A percentile compares a stretch with the other conserved stretches of the same genome.
These are phyloP conservation scores for Nematocida ironsii DNA, from an alignment of 371 early-diverging fungal genomes.

Conservation along the genomic window DNA sequence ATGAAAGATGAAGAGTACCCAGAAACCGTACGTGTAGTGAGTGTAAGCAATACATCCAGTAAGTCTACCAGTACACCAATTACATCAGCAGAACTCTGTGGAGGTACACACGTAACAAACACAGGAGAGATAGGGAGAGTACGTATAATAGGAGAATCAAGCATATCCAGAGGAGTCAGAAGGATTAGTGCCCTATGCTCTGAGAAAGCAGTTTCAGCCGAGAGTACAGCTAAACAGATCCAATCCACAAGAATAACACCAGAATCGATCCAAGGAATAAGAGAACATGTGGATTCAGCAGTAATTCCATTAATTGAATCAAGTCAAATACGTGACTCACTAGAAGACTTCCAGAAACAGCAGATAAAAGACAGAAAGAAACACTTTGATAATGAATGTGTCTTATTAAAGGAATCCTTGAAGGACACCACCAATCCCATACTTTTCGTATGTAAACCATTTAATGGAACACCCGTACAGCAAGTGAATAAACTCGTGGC, in stretches of 20 bases:
- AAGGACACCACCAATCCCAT: not conserved
- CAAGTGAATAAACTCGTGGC: constrained; percentile 36
- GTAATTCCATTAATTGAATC: constrained; percentile 10
- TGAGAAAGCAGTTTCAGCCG: constrained; percentile 60
- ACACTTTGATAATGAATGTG: constrained; percentile 43
- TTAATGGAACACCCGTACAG: not conserved
- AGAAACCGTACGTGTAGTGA: constrained; percentile 72
- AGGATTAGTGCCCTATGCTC: constrained; percentile 93
- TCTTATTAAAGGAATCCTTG: not conserved
- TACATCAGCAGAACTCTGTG: constrained; percentile 84
- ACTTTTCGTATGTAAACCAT: constrained; percentile 3
- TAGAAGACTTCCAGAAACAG: constrained; percentile 36
- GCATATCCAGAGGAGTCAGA: constrained; percentile 89
- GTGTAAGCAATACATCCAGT: constrained; percentile 74
- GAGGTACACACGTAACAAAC: constrained; percentile 92
- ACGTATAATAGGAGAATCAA: constrained; percentile 82
- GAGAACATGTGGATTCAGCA: constrained; percentile 1
- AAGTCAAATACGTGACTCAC: not conserved
- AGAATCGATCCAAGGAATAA: not conserved
- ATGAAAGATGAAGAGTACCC: constrained; percentile 80
- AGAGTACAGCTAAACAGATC: constrained; percentile 51
- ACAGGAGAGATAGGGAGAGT: constrained; percentile 84
- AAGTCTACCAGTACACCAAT: not conserved
- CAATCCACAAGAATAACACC: not conserved
- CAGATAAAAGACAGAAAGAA: constrained; percentile 30